phyloP scores from a whole-genome alignment of 2,329 filamentous ascomycete species.

The Trichoderma harzianum region DNA sequence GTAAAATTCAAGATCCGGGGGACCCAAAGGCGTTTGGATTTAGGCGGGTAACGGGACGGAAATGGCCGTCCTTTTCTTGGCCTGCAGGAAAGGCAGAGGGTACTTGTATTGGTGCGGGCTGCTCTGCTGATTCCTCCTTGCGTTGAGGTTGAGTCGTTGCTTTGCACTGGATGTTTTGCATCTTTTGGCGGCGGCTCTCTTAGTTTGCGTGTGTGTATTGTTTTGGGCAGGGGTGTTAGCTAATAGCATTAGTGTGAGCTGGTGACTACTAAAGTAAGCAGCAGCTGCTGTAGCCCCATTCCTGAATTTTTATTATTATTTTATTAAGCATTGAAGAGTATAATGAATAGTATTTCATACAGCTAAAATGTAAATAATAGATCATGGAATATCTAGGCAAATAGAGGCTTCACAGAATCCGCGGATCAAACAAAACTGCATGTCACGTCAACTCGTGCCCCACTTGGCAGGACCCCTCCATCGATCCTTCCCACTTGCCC shows the following conservation, averaged over 20 bases:
- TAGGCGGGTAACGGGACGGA: background rate
- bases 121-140: background rate
- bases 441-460: background rate
- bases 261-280: background rate
- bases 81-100: background rate
- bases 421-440: background rate
- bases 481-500: conserved; percentile 14
- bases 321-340: background rate
- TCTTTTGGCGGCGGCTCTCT: background rate
- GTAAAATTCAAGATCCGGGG: background rate
- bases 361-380: background rate
- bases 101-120: background rate
- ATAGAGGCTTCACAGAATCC: background rate
- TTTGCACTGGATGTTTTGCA: background rate
- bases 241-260: background rate
- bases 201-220: background rate
- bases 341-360: background rate
- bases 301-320: background rate
- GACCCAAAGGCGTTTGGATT: background rate
- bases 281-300: background rate
- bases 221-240: background rate
- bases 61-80: background rate
- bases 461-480: conserved; percentile 16
- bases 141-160: background rate
- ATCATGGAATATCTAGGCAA: background rate